Evolutionary conservation across 768 basidiomycete genomes (phyloP).

Genomic region (Lepiota brunneoincarnata): DNA sequence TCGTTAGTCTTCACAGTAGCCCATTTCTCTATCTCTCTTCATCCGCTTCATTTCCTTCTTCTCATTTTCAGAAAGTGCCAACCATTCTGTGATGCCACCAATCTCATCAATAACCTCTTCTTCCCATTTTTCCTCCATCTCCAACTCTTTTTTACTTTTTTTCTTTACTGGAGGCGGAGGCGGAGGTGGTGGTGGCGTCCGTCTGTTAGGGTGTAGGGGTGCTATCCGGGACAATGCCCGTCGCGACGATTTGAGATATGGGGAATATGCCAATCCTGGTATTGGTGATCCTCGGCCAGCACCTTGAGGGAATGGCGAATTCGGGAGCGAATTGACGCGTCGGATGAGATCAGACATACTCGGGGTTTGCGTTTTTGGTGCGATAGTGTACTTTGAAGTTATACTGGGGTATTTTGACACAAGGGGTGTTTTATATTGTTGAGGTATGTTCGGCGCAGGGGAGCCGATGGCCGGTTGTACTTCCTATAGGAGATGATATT

Average conservation of each 20-base stretch:
- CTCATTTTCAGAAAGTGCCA: constrained; percentile 44
- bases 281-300: constrained; percentile 4
- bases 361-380: constrained; percentile 47
- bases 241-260: constrained; percentile 63
- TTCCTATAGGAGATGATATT: neutral
- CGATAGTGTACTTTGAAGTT: constrained; percentile 39
- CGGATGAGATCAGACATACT: constrained; percentile 78
- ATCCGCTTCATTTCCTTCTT: constrained; percentile 52
- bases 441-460: neutral
- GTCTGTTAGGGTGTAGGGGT: constrained; percentile 71
- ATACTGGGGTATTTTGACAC: constrained; percentile 15
- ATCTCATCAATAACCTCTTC: constrained; percentile 73
- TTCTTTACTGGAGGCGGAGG: constrained; percentile 70
- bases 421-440: constrained; percentile 6
- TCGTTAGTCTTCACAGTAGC: constrained; percentile 49
- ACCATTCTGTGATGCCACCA: constrained; percentile 64
- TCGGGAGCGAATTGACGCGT: constrained; percentile 64
- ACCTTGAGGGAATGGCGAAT: constrained; percentile 48
- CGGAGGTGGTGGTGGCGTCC: constrained; percentile 69
- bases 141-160: constrained; percentile 78
- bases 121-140: constrained; percentile 77
- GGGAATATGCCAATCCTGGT: constrained; percentile 47
- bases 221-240: constrained; percentile 65
- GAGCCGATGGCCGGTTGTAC: neutral
- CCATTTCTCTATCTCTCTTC: constrained; percentile 64